phyloP scores from a whole-genome alignment of 202 grass and related monocot species.

The Elaeis oleifera region DNA sequence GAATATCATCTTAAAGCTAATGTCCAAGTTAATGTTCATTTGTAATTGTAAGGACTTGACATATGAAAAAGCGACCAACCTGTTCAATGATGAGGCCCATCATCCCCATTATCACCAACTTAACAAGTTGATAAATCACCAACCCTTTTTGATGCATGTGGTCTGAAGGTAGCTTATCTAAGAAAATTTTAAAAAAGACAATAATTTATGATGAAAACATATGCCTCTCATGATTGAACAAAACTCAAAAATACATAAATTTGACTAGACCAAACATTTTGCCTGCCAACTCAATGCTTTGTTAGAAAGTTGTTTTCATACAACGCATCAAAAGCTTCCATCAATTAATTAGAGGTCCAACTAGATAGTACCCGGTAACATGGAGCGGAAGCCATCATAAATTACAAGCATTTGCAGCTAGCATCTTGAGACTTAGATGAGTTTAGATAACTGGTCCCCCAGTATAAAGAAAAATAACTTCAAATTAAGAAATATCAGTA shows the following conservation, averaged over 20 bases:
- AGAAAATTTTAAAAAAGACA: slow-evolving; percentile 16
- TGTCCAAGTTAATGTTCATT: not conserved
- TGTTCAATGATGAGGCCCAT: slow-evolving; percentile 99
- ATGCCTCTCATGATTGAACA: not conserved
- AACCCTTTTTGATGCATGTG: slow-evolving; percentile 67
- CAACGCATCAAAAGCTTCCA: too few species aligned
- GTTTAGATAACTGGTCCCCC: too few species aligned
- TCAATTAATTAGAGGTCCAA: too few species aligned
- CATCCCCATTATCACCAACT: slow-evolving; percentile 73
- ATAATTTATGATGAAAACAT: not conserved
- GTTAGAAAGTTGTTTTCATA: too few species aligned
- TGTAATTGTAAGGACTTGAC: not conserved
- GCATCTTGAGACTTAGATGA: slow-evolving; percentile 15
- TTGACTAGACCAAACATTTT: not conserved
- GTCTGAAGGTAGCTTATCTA: slow-evolving; percentile 80
- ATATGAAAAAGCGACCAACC: slow-evolving; percentile 21
- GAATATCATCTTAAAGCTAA: not conserved
- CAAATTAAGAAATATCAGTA: too few species aligned
- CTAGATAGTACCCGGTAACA: slow-evolving; percentile 71
- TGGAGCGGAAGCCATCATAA: slow-evolving; percentile 86
- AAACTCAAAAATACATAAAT: not conserved
- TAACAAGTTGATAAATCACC: slow-evolving; percentile 74
- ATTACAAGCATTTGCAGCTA: slow-evolving; percentile 58
- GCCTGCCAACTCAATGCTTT: too few species aligned
- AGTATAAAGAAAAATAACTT: too few species aligned